Evolutionary conservation across 2,329 filamentous ascomycete species (phyloP), one percentile per base, ranked within the genome.

Genomic region (Oidium heveae): DNA sequence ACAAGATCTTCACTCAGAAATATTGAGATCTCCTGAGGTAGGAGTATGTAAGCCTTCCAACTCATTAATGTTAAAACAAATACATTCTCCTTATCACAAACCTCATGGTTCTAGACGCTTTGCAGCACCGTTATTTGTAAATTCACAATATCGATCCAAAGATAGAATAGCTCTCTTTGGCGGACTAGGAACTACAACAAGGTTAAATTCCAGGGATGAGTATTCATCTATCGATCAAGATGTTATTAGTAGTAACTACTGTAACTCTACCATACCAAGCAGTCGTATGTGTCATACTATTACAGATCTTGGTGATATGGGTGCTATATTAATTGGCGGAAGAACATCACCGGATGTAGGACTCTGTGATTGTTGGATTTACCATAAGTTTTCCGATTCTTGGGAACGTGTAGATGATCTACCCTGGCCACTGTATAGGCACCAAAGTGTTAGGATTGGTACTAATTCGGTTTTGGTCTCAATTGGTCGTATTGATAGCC

Each of bases 291-390:
- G 85, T 60, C 85, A 91, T 65, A 82, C 84, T 0, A 70, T 87
- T 20, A 88, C 83, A 20, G 71, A 77, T 52, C 64, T 93, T 5
- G 74, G 72, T 1, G 68, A 71, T 36, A 66, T 68, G 22, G 75
- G 75, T 16, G 74, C 73, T 56, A 67, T 95, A 12, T 70, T 94
- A 50, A 73, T 77, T 33, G 88, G 89, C 24, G 89, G 89, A 5
- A 75, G 88, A 56, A 72, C 75, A n/a, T 89, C 86, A 8, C 87
- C 88, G 4, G 72, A 79, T 13, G 74, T 72, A 33, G 79, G 79
- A 1, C 69, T 86, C 44, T 70, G 70, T 37, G 84, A 91, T 65
- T 87, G 83, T 60, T 95, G 86, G 86, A 60, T 87, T 1, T 77
- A 81, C 58, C 71, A 74, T 54, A 74, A 74, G 53, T 71, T 71